Percentiles rank a stretch among this genome's conserved stretches.
phyloP scores from a whole-genome alignment of 352 stramenopile species.

The Pythium brassicae region DNA sequence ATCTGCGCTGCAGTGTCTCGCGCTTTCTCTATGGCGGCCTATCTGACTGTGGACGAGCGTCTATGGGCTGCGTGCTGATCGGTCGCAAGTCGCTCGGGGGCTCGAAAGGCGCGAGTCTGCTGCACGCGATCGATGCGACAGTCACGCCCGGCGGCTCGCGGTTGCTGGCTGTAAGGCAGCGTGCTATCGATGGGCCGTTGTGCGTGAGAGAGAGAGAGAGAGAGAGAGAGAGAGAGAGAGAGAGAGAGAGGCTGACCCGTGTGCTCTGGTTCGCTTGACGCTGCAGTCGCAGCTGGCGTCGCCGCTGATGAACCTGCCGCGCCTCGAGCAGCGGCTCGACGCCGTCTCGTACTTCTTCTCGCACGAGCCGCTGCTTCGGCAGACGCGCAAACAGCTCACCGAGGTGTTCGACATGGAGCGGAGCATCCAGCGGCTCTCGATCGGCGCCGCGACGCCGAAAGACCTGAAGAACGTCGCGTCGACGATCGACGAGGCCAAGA shows the following conservation, averaged over 20 bases:
- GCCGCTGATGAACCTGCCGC: conserved; percentile 52
- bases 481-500: conserved; percentile 46
- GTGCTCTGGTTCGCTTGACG: background rate
- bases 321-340: conserved; percentile 45
- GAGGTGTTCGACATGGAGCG: conserved; percentile 72
- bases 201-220: too few relatives aligned
- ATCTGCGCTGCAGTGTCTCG: too few relatives aligned
- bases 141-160: conserved; percentile 59
- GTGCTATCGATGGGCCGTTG: background rate
- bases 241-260: background rate
- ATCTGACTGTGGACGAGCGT: background rate
- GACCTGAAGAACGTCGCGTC: conserved; percentile 64
- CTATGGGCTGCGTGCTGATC: too few relatives aligned
- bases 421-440: conserved; percentile 61
- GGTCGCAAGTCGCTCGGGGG: conserved; percentile 28
- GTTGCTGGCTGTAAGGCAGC: conserved; percentile 42
- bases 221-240: too few relatives aligned
- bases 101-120: conserved; percentile 56
- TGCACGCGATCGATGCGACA: conserved; percentile 63
- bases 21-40: too few relatives aligned
- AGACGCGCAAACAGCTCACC: conserved; percentile 41
- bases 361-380: conserved; percentile 43
- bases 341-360: conserved; percentile 47
- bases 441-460: conserved; percentile 55
- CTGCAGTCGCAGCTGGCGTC: conserved; percentile 55